A percentile compares a stretch with the other conserved stretches of the same genome.
Conservation (phyloP, 2,329 filamentous ascomycete genomes). For the Alternaria atra region DNA sequence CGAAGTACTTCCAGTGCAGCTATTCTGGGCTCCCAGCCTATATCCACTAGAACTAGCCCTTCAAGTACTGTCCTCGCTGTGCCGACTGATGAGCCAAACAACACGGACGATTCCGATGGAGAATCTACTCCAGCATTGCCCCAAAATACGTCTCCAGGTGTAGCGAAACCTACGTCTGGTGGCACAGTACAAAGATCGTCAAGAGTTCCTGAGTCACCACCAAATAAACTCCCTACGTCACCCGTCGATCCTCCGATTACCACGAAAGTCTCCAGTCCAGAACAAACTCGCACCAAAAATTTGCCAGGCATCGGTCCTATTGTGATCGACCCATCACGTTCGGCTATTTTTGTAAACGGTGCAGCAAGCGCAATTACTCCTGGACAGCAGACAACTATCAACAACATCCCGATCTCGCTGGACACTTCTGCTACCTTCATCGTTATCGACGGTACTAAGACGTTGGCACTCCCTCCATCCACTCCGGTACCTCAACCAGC, state of each 20-base stretch:
- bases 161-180: not conserved
- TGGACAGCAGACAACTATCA: constrained; percentile 3
- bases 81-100: not conserved
- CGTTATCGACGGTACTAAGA: not conserved
- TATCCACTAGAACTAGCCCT: not conserved
- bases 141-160: not conserved
- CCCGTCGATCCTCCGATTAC: not conserved
- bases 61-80: too few species aligned
- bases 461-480: not conserved
- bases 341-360: not conserved
- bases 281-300: not conserved
- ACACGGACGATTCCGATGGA: fast-evolving
- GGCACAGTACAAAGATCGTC: not conserved
- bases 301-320: not conserved
- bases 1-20: not conserved
- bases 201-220: not conserved
- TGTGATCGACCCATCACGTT: not conserved
- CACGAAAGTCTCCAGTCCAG: not conserved
- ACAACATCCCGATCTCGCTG: not conserved
- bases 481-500: not conserved
- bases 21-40: not conserved
- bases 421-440: not conserved
- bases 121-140: not conserved
- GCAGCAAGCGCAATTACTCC: not conserved
- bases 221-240: not conserved